A percentile compares a stretch with the other conserved stretches of the same genome.
These are phyloP conservation scores for Suhomyces vadensis DNA, from an alignment of 805 yeast genomes.

Conservation along the genomic window DNA sequence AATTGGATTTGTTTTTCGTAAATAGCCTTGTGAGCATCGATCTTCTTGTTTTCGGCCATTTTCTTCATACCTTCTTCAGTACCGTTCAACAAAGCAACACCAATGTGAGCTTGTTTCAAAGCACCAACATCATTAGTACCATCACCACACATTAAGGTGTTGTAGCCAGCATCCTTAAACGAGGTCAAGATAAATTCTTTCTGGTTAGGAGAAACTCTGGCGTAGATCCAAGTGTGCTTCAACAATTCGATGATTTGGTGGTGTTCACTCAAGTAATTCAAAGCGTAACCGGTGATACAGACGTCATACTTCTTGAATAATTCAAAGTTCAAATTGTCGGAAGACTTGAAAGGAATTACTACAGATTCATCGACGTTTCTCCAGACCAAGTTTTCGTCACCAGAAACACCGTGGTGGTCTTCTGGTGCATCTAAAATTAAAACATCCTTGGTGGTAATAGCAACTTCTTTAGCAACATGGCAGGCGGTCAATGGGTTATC, in stretches of 20 bases:
- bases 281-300: constrained; percentile 92
- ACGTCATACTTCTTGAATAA: constrained; percentile 73
- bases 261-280: constrained; percentile 64
- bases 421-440: constrained; percentile 86
- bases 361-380: constrained; percentile 78
- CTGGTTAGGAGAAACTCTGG: constrained; percentile 95
- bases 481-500: constrained; percentile 98
- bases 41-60: constrained; percentile 75
- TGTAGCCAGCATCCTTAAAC: constrained; percentile 84
- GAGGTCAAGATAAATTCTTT: constrained; percentile 87
- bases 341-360: constrained; percentile 64
- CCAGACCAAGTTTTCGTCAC: constrained; percentile 68
- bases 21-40: constrained; percentile 61
- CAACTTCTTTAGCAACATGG: constrained; percentile 94
- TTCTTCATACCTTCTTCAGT: constrained; percentile 92
- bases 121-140: constrained; percentile 99
- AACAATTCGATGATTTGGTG: constrained; percentile 70
- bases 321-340: constrained; percentile 53
- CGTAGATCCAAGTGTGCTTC: constrained; percentile 93
- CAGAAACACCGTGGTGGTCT: constrained; percentile 52
- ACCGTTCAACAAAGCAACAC: constrained; percentile 96
- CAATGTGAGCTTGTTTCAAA: constrained; percentile 95
- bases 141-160: constrained; percentile 98
- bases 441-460: constrained; percentile 78
- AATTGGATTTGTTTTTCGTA: constrained; percentile 84